Base-by-base conservation (phyloP, 176 grass and related monocot genomes). In the Ensete glaucum region DNA sequence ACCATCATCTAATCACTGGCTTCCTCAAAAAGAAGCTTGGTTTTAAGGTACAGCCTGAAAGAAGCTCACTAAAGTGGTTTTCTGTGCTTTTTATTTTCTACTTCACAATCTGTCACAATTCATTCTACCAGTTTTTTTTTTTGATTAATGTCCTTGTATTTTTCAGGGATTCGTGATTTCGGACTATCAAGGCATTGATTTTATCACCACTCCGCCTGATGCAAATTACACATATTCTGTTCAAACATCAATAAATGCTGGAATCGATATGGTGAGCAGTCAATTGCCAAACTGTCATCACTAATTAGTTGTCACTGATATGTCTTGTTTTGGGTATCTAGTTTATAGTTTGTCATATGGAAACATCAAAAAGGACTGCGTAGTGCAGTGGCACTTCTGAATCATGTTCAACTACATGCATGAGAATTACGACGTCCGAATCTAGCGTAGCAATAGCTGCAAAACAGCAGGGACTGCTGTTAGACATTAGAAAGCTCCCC, bases 181-280 rank as follows among this genome's bases (percentile, higher is more conserved):
- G 22, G 70, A 73, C 70, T 73, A 50, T 50, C 70, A 73, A 53
- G 70, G 70, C 16, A 73, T 73, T 73, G 51, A 73, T 53, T n/a
- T 50, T 19, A 73, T 73, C 70, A 73, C 70, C 50, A 73, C 17
- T 53, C 70, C 70, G 1, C 50, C 70, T 17, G 51, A 24, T 54
- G 17, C 49, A 54, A 73, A 73, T 73, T 73, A 73, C 70, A 73
- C 70, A 0, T 73, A 73, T 24, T 73, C 70, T 73, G 70, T 73
- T 12, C 70, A 73, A 53, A 25, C 8, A 34, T 52, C 50, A 54
- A 25, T 73, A 21, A 73, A 52, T 14, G 70, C 70, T 13, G 70
- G 70, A 8, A 73, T 73, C 21, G 70, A 73, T 9, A 73, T 73
- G 70, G 70, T 73, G 17, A 54, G 21, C 9, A 53, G 19, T 43